Evolutionary conservation across 2,329 filamentous ascomycete genomes (phyloP).

Genomic region (Cladophialophora yegresii): DNA sequence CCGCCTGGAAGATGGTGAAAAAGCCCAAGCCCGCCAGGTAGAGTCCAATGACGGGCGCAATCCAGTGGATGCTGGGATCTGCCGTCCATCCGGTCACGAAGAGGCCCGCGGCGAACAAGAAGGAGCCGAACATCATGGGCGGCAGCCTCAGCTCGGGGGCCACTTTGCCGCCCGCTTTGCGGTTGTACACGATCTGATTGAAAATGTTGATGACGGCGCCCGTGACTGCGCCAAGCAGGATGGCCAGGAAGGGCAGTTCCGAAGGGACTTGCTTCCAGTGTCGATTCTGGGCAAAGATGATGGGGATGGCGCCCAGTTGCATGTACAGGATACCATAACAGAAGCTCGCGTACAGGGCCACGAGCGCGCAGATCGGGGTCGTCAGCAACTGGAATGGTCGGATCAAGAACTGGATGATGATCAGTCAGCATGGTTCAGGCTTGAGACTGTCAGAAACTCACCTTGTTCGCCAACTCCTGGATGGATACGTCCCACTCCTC

Average conservation of each 20-base stretch:
- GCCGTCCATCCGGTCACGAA: slow-evolving; percentile 65
- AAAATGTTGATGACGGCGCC: slow-evolving; percentile 49
- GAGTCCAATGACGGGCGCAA: slow-evolving; percentile 44
- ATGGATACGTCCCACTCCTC: slow-evolving; percentile 46
- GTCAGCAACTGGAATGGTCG: slow-evolving; percentile 54
- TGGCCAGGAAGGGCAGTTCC: slow-evolving; percentile 54
- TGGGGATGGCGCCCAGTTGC: slow-evolving; percentile 55
- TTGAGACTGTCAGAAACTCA: background rate
- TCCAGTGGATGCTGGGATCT: slow-evolving; percentile 42
- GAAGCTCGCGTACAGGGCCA: slow-evolving; percentile 52
- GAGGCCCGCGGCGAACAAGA: slow-evolving; percentile 54
- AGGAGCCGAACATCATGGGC: slow-evolving; percentile 53
- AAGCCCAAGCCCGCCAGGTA: slow-evolving; percentile 47
- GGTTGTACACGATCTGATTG: slow-evolving; percentile 44
- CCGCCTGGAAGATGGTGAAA: slow-evolving; percentile 47
- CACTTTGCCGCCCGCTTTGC: slow-evolving; percentile 29
- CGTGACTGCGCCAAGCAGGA: slow-evolving; percentile 47
- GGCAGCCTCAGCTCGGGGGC: slow-evolving; percentile 56
- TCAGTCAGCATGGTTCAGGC: slow-evolving; percentile 17
- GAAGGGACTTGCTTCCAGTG: slow-evolving; percentile 51
- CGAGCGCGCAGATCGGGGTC: slow-evolving; percentile 56
- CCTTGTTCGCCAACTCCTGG: slow-evolving; percentile 47
- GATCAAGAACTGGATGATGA: slow-evolving; percentile 43
- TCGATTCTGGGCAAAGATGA: slow-evolving; percentile 51
- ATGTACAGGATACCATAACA: slow-evolving; percentile 55